phyloP scores from a whole-genome alignment of 495 filamentous ascomycete genomes.

The Apiosordaria backusii region DNA sequence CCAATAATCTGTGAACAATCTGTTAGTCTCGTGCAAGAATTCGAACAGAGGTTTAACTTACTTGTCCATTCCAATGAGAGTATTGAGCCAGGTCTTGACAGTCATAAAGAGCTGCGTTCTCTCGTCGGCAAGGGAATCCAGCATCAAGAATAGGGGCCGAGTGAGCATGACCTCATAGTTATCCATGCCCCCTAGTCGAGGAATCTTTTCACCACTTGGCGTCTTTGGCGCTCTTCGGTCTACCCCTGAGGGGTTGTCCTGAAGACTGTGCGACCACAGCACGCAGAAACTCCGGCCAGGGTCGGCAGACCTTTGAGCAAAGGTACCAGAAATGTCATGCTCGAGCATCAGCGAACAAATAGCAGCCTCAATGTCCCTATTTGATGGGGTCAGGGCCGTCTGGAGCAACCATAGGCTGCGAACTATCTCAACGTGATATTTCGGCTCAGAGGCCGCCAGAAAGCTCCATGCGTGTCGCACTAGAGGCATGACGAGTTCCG shows the following conservation, averaged over 20 bases:
- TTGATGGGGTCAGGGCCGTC: constrained; percentile 47
- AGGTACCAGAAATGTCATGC: constrained; percentile 47
- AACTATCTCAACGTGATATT: constrained; percentile 90
- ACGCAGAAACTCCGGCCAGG: constrained; percentile 64
- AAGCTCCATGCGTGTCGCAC: constrained; percentile 72
- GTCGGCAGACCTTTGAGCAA: constrained; percentile 51
- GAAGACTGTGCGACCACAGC: constrained; percentile 75
- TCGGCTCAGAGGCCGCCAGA: constrained; percentile 73
- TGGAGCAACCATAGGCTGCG: constrained; percentile 83
- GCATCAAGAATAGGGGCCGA: constrained; percentile 74
- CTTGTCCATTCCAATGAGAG: constrained; percentile 63
- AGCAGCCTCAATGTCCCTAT: constrained; percentile 69
- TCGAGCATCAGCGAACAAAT: constrained; percentile 71
- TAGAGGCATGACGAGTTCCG: constrained; percentile 62
- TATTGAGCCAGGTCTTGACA: constrained; percentile 78
- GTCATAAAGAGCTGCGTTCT: constrained; percentile 70
- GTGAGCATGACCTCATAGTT: constrained; percentile 69
- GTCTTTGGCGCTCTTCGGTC: constrained; percentile 49
- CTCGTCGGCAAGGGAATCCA: constrained; percentile 75
- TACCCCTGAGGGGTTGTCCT: constrained; percentile 49
- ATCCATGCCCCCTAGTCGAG: constrained; percentile 48
- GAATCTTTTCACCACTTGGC: constrained; percentile 44
- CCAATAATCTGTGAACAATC: constrained; percentile 45
- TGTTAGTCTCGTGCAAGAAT: constrained; percentile 3
- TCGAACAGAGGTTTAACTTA: constrained; percentile 29